Evolutionary conservation across 2,329 filamentous ascomycete species (phyloP), one percentile per base, ranked within the genome.

Genomic region (Pseudophaeomoniella oleicola): DNA sequence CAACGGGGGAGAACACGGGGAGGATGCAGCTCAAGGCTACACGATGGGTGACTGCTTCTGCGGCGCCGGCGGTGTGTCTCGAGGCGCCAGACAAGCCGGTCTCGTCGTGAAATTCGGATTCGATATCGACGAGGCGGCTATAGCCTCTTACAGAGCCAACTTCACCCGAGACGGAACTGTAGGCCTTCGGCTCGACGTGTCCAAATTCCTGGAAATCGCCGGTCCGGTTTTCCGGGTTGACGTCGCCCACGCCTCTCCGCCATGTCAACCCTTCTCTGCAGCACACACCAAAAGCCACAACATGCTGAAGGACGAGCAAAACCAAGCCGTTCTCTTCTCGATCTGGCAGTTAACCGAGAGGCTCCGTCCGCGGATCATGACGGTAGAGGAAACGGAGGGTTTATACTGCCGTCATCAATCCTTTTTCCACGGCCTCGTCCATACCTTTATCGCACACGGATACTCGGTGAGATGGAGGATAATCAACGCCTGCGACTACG

Each of bases 311-410:
- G 78, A 86, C 32, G 78, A 81, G 1, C 64, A 58, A 0, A 90
- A 92, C 45, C 74, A 72, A 0, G 73, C 75, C 1, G 59, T 66
- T 0, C 55, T 69, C 0, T 66, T 68, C 31, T 57, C 57, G 0
- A 52, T 67, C 0, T 57, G 62, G 1, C 54, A 67, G 3, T 54
- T 86, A 0, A 57, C 88, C 1, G 55, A 66, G 4, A 67, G 68
- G 22, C 53, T 69, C 0, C 69, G 66, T 0, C 83, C 85, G 0
- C 67, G 84, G 0, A 50, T 90, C 0, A 69, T 83, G 2, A 92
- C 83, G 0, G 59, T 92, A 1, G 85, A 93, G 47, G 80, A 92
- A 49, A 87, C 84, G 0, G 76, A 73, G 36, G 82, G 82, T 0
- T 66, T 92, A 1, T 53, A 71, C 0, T 56, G 67, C 0, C 55